Evolutionary conservation across 352 stramenopile genomes (phyloP).

Genomic region (Phytophthora colocasiae): DNA sequence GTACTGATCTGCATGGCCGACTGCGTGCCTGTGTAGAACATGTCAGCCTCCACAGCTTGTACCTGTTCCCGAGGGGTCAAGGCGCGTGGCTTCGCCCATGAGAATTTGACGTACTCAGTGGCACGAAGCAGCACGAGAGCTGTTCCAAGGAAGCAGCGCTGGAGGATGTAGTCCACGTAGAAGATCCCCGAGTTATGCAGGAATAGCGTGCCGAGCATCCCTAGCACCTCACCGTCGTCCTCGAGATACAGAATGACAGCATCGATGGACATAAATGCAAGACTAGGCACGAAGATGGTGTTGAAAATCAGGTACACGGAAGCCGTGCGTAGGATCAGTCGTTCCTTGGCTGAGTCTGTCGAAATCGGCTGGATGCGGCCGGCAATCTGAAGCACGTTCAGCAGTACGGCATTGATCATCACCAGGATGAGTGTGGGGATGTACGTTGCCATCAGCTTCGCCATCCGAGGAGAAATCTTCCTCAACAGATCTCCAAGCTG

Average conservation of each 20-base stretch:
- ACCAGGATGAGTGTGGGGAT: slow-evolving; percentile 88
- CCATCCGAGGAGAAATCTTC: slow-evolving; percentile 78
- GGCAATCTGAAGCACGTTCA: slow-evolving; percentile 86
- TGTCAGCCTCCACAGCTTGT: slow-evolving; percentile 72
- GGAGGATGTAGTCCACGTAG: slow-evolving; percentile 89
- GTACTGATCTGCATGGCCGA: slow-evolving; percentile 87
- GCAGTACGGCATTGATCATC: slow-evolving; percentile 86
- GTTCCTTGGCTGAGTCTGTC: slow-evolving; percentile 86
- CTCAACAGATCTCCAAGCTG: slow-evolving; percentile 64
- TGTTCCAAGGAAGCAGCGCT: slow-evolving; percentile 84
- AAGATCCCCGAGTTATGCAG: slow-evolving; percentile 91
- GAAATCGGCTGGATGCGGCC: slow-evolving; percentile 86
- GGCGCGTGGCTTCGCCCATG: slow-evolving; percentile 77
- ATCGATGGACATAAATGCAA: slow-evolving; percentile 90
- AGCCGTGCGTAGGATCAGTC: slow-evolving; percentile 81
- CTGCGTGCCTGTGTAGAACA: slow-evolving; percentile 88
- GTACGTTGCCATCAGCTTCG: slow-evolving; percentile 80
- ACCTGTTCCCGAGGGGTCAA: slow-evolving; percentile 80
- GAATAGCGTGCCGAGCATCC: slow-evolving; percentile 86
- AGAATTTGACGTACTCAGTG: slow-evolving; percentile 86
- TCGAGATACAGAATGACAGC: slow-evolving; percentile 81
- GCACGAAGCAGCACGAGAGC: slow-evolving; percentile 76
- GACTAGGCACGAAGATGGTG: slow-evolving; percentile 87
- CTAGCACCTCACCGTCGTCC: slow-evolving; percentile 74
- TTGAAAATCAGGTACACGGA: slow-evolving; percentile 90